Evolutionary conservation across 805 yeast species (phyloP), one percentile per base, ranked within the genome.

Genomic region (Wilhelminamyces savonicus): DNA sequence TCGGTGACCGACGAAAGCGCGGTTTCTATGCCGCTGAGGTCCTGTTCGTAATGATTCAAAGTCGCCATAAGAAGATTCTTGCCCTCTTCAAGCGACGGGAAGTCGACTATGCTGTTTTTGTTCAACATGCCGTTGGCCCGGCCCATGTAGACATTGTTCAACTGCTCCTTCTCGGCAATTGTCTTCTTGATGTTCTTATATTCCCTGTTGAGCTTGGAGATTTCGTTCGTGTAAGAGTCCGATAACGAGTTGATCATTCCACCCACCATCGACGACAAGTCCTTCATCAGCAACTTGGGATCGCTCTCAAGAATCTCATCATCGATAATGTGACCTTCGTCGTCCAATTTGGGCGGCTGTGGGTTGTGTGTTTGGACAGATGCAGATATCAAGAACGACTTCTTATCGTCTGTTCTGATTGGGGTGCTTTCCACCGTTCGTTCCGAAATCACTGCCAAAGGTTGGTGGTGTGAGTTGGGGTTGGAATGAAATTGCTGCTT

Each of bases 151-250:
- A 67, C 27, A 24, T 40, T 50, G 57, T 60, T 56, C 11, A 66
- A 55, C 17, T 69, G 70, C 19, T 56, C 74, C 50, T 78, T 77
- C 27, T 66, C 67, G 18, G 57, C 59, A 27, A 83, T 50, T 36
- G 76, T 79, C 7, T 51, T 22, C 13, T 40, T 37, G 17, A 55
- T 33, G 2, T 41, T 39, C 29, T 35, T 36, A 23, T 35, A 32
- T 27, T 59, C 56, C 7, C 31, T 30, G 16, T 43, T 47, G 13
- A 59, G 36, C 4, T 75, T 67, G 23, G 37, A 68, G 69, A 41
- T 75, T 24, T 73, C 56, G 13, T 60, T 50, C 28, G 75, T 78
- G 48, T 78, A 84, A n/a, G 70, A 59, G 13, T 66, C 71, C 14
- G 70, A 39, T 29, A 78, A 56, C n/a, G 74, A 67, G 30, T 62